Evolutionary conservation across 2,329 filamentous ascomycete species (phyloP).

Genomic region (Talaromyces atroroseus): DNA sequence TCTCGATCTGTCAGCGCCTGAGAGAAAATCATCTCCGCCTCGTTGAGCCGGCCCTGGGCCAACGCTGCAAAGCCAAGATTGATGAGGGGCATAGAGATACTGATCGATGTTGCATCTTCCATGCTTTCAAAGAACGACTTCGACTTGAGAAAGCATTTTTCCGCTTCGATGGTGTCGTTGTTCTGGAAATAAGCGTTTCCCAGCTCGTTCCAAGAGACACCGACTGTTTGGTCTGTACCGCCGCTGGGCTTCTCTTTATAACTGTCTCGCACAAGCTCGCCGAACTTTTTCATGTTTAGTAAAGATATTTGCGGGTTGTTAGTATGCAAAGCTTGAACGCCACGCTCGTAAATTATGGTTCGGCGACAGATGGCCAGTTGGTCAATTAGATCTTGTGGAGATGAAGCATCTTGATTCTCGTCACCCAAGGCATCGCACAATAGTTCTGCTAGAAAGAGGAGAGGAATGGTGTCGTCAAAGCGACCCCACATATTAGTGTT

Average conservation of each 20-base stretch:
- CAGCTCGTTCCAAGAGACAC: constrained; percentile 7
- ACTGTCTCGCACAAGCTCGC: not conserved
- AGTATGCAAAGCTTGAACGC: not conserved
- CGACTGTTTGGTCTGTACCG: not conserved
- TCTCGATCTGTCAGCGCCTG: constrained; percentile 3
- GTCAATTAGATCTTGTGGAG: not conserved
- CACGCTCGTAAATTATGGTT: constrained; percentile 3
- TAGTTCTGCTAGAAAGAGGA: not conserved
- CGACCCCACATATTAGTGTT: constrained; percentile 1
- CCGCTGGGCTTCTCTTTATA: not conserved
- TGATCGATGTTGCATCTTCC: not conserved
- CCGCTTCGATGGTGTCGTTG: not conserved
- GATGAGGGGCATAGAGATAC: constrained; percentile 4
- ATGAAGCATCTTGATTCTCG: not conserved
- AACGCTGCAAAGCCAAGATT: constrained; percentile 2
- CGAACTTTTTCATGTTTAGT: not conserved
- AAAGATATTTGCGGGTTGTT: not conserved
- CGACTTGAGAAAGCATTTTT: constrained; percentile 1
- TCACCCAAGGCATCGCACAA: not conserved
- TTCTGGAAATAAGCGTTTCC: constrained; percentile 6
- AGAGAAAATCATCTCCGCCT: constrained; percentile 4
- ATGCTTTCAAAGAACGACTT: not conserved
- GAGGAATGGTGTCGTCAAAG: not conserved
- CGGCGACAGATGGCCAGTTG: not conserved
- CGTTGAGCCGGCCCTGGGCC: not conserved